These are phyloP conservation scores for Hyphopichia burtonii DNA, from an alignment of 1,139 yeast species.

Conservation along the genomic window DNA sequence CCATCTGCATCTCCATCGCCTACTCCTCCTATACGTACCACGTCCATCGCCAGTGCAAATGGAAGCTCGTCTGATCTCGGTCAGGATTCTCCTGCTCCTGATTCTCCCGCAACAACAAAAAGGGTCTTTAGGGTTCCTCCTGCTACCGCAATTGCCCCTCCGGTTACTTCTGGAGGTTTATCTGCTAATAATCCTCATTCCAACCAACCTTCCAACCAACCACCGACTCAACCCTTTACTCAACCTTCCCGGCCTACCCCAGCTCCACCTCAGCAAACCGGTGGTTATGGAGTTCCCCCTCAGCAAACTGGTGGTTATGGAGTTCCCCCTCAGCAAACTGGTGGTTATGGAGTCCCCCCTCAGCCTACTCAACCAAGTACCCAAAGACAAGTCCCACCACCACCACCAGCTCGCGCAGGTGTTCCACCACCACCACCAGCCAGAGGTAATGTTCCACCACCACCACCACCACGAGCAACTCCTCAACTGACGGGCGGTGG, in stretches of 20 bases:
- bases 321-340: conserved; percentile 14
- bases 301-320: conserved; percentile 17
- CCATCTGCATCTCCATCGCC: conserved; percentile 10
- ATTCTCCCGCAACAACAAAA: conserved; percentile 13
- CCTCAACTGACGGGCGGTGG: conserved; percentile 11
- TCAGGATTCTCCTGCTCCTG: conserved; percentile 9
- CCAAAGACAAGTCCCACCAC: too few species aligned
- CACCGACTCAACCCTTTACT: too few species aligned
- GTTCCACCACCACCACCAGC: conserved; percentile 30
- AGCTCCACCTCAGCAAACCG: neutral
- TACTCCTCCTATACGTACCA: conserved; percentile 10
- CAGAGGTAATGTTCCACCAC: conserved; percentile 11
- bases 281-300: conserved; percentile 10
- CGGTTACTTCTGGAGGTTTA: conserved; percentile 8
- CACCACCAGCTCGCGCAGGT: conserved; percentile 8
- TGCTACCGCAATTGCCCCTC: conserved; percentile 16
- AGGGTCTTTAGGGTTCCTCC: conserved; percentile 30
- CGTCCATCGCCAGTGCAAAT: conserved; percentile 4
- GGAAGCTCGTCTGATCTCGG: conserved; percentile 6
- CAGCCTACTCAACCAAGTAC: too few species aligned
- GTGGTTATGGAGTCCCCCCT: conserved; percentile 9
- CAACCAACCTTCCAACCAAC: too few species aligned
- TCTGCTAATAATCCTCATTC: conserved; percentile 5
- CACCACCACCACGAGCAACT: conserved; percentile 28
- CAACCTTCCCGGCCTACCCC: conserved; percentile 6